Percentiles rank a stretch among this genome's conserved stretches.
These are phyloP conservation scores for Colletotrichum phormii DNA, from an alignment of 2,329 filamentous ascomycete species.

Conservation along the genomic window DNA sequence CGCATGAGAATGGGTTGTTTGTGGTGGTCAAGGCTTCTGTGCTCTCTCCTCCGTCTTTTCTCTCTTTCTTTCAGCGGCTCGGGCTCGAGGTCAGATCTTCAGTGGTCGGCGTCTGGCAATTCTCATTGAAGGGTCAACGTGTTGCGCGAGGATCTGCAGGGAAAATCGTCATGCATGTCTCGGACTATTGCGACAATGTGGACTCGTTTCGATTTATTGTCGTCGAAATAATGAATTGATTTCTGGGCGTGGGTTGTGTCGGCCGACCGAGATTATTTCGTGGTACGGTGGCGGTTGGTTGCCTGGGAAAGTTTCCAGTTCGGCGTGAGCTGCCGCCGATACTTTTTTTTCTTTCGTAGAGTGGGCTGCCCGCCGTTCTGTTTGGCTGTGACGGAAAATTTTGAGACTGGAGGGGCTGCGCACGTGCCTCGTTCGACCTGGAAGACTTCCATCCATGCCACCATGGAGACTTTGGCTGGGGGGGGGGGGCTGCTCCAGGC, in stretches of 20 bases:
- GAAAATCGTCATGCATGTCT: conserved; percentile 41
- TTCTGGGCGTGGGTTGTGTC: background rate
- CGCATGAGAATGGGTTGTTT: conserved; percentile 42
- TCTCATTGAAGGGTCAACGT: conserved; percentile 41
- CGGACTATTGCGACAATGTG: background rate
- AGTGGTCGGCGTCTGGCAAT: conserved; percentile 36
- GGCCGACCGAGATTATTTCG: conserved; percentile 11
- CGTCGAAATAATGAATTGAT: conserved; percentile 5
- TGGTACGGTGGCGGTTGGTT: conserved; percentile 24
- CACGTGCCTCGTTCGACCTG: conserved; percentile 26
- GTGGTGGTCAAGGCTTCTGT: conserved; percentile 9
- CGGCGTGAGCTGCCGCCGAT: conserved; percentile 3
- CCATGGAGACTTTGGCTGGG: too few species aligned
- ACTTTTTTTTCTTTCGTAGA: conserved; percentile 13
- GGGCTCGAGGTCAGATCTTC: background rate
- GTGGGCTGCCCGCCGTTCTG: conserved; percentile 2
- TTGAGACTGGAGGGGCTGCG: conserved; percentile 36
- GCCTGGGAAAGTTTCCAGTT: conserved; percentile 18
- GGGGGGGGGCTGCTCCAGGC: background rate
- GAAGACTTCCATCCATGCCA: too few species aligned
- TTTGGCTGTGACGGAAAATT: conserved; percentile 20
- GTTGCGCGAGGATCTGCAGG: conserved; percentile 37
- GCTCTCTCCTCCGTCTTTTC: background rate
- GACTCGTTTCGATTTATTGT: background rate
- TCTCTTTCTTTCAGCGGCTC: conserved; percentile 16